phyloP scores from a whole-genome alignment of 2,329 filamentous ascomycete species.

The Hypoxylon sp. region DNA sequence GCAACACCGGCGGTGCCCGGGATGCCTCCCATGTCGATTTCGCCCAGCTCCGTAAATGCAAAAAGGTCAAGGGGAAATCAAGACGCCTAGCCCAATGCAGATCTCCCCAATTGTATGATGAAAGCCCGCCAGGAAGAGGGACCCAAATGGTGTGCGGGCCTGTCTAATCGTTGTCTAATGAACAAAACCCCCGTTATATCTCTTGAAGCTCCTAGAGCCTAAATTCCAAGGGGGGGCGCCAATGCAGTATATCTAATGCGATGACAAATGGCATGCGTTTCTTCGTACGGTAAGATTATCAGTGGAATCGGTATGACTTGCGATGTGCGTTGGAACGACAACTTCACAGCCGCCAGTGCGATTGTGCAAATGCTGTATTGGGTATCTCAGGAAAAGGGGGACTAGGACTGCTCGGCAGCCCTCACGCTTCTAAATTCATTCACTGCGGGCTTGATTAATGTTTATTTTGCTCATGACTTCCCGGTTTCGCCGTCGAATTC shows the following conservation, averaged over 20 bases:
- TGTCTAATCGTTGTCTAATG: constrained; percentile 39
- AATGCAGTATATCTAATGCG: constrained; percentile 39
- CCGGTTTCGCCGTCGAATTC: constrained; percentile 39
- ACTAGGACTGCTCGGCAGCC: constrained; percentile 28
- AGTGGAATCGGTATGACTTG: constrained; percentile 5
- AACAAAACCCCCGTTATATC: constrained; percentile 20
- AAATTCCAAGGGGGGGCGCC: constrained; percentile 3
- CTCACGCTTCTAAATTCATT: not conserved
- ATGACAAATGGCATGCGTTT: constrained; percentile 19
- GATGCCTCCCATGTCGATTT: constrained; percentile 9
- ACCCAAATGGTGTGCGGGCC: constrained; percentile 13
- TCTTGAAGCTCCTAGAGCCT: constrained; percentile 8
- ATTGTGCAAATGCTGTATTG: constrained; percentile 43
- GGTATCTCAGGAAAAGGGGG: constrained; percentile 46
- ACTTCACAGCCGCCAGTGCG: constrained; percentile 28
- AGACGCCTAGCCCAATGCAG: constrained; percentile 36
- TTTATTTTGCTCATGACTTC: constrained; percentile 45
- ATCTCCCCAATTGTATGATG: constrained; percentile 12
- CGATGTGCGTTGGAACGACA: constrained; percentile 10
- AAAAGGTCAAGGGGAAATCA: constrained; percentile 7
- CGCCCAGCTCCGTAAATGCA: constrained; percentile 24
- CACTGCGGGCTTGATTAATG: constrained; percentile 41
- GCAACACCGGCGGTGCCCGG: constrained; percentile 8
- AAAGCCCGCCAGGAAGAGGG: constrained; percentile 5
- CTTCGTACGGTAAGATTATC: not conserved